Percentiles rank a stretch among this genome's conserved stretches.
Conservation (phyloP, 805 yeast genomes). For the Wickerhamomyces bisporus region DNA sequence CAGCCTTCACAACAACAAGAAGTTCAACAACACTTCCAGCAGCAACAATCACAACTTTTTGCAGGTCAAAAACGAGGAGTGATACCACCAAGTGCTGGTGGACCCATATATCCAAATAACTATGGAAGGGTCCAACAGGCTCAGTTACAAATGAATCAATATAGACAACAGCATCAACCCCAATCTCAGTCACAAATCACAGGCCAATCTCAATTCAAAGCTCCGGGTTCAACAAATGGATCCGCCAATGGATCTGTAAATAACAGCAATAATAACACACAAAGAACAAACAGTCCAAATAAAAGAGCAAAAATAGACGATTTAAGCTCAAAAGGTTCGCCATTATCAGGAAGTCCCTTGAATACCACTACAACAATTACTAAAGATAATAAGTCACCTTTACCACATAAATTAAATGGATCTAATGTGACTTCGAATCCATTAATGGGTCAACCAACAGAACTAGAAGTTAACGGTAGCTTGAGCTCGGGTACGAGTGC, state of each 20-base stretch:
- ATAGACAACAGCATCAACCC: conserved; percentile 35
- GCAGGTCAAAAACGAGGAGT: conserved; percentile 18
- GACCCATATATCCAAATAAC: conserved; percentile 15
- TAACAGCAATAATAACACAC: conserved; percentile 4
- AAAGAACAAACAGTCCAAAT: conserved; percentile 12
- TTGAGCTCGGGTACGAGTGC: conserved; percentile 33
- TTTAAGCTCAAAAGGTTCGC: conserved; percentile 7
- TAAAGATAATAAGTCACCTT: not conserved
- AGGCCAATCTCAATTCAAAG: conserved; percentile 4
- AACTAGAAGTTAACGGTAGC: conserved; percentile 2
- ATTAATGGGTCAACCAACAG: not conserved
- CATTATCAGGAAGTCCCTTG: conserved; percentile 7
- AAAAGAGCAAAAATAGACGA: conserved; percentile 20
- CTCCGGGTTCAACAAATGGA: not conserved
- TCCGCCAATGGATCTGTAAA: conserved; percentile 1
- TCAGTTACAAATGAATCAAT: conserved; percentile 45
- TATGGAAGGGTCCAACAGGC: conserved; percentile 30
- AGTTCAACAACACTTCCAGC: conserved; percentile 22
- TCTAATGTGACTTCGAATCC: not conserved
- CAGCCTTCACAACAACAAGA: conserved; percentile 26
- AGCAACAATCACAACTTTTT: conserved; percentile 23
- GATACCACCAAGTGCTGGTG: conserved; percentile 3
- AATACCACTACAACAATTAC: conserved; percentile 1
- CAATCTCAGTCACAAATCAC: conserved; percentile 3
- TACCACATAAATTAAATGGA: too few species aligned